These are phyloP conservation scores for Aquilaria yunnanensis DNA, from an alignment of 345 rosid species.

Conservation along the genomic window DNA sequence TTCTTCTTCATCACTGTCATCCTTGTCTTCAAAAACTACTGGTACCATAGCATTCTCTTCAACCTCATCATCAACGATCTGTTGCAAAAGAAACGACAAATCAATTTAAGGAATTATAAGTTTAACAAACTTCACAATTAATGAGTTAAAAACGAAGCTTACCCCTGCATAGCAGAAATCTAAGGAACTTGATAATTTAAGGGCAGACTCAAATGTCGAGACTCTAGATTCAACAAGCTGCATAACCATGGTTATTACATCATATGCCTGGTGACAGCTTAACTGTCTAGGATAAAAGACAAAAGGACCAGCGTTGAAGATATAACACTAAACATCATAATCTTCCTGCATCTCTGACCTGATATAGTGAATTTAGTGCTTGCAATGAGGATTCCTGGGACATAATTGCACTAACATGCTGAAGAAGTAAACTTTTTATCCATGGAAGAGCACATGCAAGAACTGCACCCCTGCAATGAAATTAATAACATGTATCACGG, in stretches of 20 bases:
- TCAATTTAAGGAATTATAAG: background rate
- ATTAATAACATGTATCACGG: background rate
- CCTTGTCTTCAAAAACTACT: conserved; percentile 61
- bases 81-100: conserved; percentile 2
- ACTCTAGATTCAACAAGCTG: conserved; percentile 88
- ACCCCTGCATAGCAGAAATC: conserved; percentile 54
- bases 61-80: conserved; percentile 47
- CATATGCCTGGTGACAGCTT: background rate
- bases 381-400: conserved; percentile 74
- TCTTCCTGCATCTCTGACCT: conserved; percentile 35
- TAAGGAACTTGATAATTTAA: conserved; percentile 63
- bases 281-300: too few species aligned
- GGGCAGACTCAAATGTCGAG: conserved; percentile 58
- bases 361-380: conserved; percentile 75
- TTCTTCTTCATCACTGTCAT: conserved; percentile 64
- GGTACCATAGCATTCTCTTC: conserved; percentile 45
- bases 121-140: background rate
- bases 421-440: conserved; percentile 74
- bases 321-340: background rate
- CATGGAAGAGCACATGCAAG: conserved; percentile 84
- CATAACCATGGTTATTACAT: conserved; percentile 11
- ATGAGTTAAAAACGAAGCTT: conserved; percentile 4
- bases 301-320: background rate
- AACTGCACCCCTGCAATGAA: conserved; percentile 70
- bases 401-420: conserved; percentile 79